Base-by-base conservation (phyloP, 2,329 filamentous ascomycete genomes). In the Neonectria punicea region DNA sequence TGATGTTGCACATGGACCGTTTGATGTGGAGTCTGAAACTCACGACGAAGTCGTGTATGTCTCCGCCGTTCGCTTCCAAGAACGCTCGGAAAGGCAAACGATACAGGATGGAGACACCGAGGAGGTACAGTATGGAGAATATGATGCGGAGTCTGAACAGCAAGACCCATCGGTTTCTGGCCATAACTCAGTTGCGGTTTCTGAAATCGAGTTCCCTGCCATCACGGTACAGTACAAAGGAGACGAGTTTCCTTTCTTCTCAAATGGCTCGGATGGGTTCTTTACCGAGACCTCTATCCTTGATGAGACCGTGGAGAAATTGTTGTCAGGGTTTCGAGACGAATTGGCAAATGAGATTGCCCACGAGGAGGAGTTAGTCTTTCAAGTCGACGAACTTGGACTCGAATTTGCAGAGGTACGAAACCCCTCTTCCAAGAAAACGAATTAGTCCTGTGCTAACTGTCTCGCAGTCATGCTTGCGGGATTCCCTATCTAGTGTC, bases 371-470 rank as follows among this genome's bases (percentile, higher is more conserved):
- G 84, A 87, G 61, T 74, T 87, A 46, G 78, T 83, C n/a, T 79
- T 86, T 44, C 83, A 85, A 63, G 76, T 87, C 51, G 83, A 86
- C 30, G 82, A 85, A 63, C 80, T 87, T 44, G 84, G 83, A 9
- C 77, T 87, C 34, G 84, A 87, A 73, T 86, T 86, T 73, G 78
- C 83, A 20, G 84, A 87, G 77, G 83, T 84, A 76, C 67, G 81
- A 44, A 39, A 67, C 16, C 51, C 13, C 14, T 39, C 5, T 6
- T n/a, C 8, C 18, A 5, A 10, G 30, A 20, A 20, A 47, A 28
- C 54, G 25, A 6, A 11, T 16, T 10, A 2, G 54, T 47, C 14
- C 18, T 22, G 49, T 55, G 55, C 76, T 81, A 73, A 81, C 71
- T 8, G 32, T 32, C 25, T 32, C 43, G 2, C 53, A 83, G 81